phyloP scores from a whole-genome alignment of 805 yeast species.

The Saccharomycopsis fodiens region DNA sequence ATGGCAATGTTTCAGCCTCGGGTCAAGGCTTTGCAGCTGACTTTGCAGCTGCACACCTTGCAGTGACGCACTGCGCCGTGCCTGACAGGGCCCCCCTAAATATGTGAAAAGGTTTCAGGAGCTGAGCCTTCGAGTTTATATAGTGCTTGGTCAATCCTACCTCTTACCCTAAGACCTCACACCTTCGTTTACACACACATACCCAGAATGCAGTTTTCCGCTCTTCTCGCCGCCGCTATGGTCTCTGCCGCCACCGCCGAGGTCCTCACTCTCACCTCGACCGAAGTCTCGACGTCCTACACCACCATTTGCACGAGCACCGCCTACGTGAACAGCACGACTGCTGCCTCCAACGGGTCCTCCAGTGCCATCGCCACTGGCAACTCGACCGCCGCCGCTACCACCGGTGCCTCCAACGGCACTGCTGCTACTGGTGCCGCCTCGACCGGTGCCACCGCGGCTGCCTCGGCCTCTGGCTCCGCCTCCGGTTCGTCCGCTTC shows the following conservation, averaged over 20 bases:
- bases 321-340: conserved; percentile 5
- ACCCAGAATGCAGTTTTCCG: conserved; percentile 16
- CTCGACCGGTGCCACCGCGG: background rate
- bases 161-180: no score
- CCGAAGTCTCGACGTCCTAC: conserved; percentile 9
- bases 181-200: background rate
- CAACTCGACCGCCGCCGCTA: conserved; percentile 2
- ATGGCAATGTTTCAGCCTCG: no score
- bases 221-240: background rate
- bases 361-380: conserved; percentile 1
- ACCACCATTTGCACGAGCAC: conserved; percentile 17
- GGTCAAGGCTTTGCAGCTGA: no score
- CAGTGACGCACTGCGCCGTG: no score
- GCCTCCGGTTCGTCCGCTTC: background rate
- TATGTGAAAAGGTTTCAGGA: no score
- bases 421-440: conserved; percentile 1
- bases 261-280: conserved; percentile 15
- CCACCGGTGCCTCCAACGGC: conserved; percentile 4
- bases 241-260: conserved; percentile 10
- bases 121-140: no score
- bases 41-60: no score
- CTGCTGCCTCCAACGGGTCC: background rate
- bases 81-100: no score
- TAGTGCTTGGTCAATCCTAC: no score
- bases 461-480: conserved; percentile 5